These are phyloP conservation scores for Pyricularia grisea DNA, from an alignment of 2,329 filamentous ascomycete genomes.

Conservation along the genomic window DNA sequence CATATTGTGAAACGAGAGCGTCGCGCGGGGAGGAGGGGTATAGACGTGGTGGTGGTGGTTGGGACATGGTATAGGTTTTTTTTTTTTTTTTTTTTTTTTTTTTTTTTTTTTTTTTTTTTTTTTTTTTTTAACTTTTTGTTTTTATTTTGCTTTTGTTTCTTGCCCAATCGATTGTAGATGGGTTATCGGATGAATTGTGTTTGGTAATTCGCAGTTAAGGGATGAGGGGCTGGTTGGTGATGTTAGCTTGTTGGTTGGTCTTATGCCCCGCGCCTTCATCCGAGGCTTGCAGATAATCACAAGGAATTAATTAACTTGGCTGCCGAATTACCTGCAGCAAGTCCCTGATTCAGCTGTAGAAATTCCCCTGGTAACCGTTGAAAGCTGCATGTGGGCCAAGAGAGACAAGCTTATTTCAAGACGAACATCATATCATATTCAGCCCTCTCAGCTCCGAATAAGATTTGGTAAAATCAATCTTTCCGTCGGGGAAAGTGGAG, in stretches of 20 bases:
- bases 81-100: not conserved
- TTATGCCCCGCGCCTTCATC: not conserved
- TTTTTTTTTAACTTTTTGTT: too few relatives aligned
- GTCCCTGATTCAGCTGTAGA: not conserved
- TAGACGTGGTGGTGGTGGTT: not conserved
- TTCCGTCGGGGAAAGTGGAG: too few relatives aligned
- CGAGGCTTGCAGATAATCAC: too few relatives aligned
- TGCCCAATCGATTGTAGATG: not conserved
- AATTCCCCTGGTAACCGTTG: not conserved
- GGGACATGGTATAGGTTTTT: not conserved
- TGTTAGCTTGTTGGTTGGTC: not conserved
- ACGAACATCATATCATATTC: not conserved
- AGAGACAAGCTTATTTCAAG: not conserved
- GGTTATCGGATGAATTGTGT: too few relatives aligned
- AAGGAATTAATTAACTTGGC: not conserved
- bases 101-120: not conserved
- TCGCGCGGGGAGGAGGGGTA: constrained; percentile 18
- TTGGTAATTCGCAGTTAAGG: too few relatives aligned
- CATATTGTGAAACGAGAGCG: constrained; percentile 30
- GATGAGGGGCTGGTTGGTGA: not conserved
- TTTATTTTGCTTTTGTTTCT: too few relatives aligned
- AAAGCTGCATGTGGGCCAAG: not conserved
- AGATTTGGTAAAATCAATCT: not conserved
- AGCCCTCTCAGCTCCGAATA: not conserved
- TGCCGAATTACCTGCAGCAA: too few relatives aligned